Evolutionary conservation across 805 yeast species (phyloP).

Genomic region (Starmerella ratchasimensis): DNA sequence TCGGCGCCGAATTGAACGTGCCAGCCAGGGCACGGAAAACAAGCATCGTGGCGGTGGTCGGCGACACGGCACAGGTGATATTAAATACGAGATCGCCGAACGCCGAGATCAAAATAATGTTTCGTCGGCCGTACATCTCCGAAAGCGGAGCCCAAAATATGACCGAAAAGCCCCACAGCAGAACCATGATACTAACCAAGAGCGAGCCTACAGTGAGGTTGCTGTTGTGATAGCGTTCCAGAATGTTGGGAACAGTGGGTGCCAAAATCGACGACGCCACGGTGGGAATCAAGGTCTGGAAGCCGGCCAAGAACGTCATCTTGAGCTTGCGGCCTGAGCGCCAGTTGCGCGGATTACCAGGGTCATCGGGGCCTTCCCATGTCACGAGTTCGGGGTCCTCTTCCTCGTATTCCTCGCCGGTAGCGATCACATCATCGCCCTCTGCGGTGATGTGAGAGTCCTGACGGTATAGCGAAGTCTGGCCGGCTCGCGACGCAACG

Average conservation of each 20-base stretch:
- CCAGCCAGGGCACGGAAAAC: conserved; percentile 53
- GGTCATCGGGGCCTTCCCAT: conserved; percentile 53
- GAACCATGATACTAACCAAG: conserved; percentile 50
- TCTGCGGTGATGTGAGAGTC: conserved; percentile 17
- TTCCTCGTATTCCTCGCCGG: conserved; percentile 40
- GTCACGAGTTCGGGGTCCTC: conserved; percentile 55
- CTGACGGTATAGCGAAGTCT: conserved; percentile 15
- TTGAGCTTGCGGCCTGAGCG: conserved; percentile 29
- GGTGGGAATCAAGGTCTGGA: conserved; percentile 47
- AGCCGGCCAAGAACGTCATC: conserved; percentile 36
- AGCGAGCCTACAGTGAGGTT: conserved; percentile 35
- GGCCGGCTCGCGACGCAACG: conserved; percentile 23
- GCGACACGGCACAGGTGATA: conserved; percentile 49
- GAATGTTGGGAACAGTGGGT: conserved; percentile 42
- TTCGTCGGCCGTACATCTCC: conserved; percentile 49
- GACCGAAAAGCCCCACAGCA: conserved; percentile 60
- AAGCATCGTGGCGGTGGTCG: conserved; percentile 41
- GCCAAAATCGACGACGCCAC: conserved; percentile 49
- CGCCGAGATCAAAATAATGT: conserved; percentile 40
- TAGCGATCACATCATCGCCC: conserved; percentile 23
- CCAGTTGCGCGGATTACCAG: conserved; percentile 57
- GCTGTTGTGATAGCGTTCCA: conserved; percentile 33
- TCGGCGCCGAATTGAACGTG: conserved; percentile 51
- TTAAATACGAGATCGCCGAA: conserved; percentile 31
- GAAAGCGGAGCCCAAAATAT: conserved; percentile 52